Evolutionary conservation across 2,329 filamentous ascomycete species (phyloP), one percentile per base, ranked within the genome.

Genomic region (Colletotrichum sp.): DNA sequence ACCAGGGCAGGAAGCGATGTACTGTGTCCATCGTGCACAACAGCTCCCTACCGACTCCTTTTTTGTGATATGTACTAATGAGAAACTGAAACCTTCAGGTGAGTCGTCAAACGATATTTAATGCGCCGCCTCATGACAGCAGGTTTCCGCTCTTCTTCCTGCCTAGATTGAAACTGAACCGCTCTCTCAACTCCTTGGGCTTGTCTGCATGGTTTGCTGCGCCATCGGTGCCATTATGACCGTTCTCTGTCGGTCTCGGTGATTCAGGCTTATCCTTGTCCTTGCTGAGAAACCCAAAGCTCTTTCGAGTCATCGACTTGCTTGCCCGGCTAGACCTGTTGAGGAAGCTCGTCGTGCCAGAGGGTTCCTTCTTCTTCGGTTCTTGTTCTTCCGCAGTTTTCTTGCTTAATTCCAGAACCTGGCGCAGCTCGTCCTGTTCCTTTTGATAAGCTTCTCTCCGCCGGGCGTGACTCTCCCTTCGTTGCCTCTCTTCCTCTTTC

Each of bases 271-370:
- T 84, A 9, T 81, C 78, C 78, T 86, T 89, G 77, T 91, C 89
- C 77, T 91, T 92, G 79, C 89, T 87, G 49, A 93, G 85, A 81
- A 95, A 94, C 36, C 90, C 91, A 80, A 95, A 93, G 79, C 94
- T 94, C 84, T 94, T 95, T 78, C 93, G 92, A 65, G 94, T 91
- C 87, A 98, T 90, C 78, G 95, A 96, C 86, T 95, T 96, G 83
- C 93, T 95, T 12, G 92, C 92, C 71, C 93, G 90, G 79, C 93
- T 91, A 78, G 94, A 92, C 60, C 95, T 89, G 80, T 91, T 92
- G 57, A 97, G 86, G 34, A 92, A 88, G 7, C 88, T 86, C 34
- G 83, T 82, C 68, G 80, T 82, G 76, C 83, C 88, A 81, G 80
- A 88, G 18, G 81, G 79, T 34, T 86, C 86, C 74, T 85, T 86